phyloP scores from a whole-genome alignment of 2,329 filamentous ascomycete genomes.

The Corinectria fuckeliana region DNA sequence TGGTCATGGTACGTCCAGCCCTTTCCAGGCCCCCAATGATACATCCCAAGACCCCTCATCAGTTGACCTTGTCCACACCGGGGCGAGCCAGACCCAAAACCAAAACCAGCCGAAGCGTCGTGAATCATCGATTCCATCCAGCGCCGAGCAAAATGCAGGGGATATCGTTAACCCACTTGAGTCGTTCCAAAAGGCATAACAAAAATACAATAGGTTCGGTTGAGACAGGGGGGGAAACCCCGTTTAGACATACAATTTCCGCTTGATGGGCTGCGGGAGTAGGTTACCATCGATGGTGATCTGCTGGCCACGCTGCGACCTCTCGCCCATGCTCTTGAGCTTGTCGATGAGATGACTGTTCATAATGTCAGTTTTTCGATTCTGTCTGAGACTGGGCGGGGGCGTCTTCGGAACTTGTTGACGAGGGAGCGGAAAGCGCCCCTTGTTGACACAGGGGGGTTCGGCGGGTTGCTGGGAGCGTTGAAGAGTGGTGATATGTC shows the following conservation, averaged over 20 bases:
- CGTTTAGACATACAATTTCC: conserved; percentile 39
- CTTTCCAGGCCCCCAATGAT: background rate
- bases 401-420: conserved; percentile 36
- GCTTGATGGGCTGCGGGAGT: conserved; percentile 55
- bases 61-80: background rate
- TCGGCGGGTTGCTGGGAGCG: conserved; percentile 9
- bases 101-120: background rate
- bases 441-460: conserved; percentile 27
- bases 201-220: background rate
- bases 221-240: background rate
- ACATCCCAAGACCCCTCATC: background rate
- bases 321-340: conserved; percentile 55
- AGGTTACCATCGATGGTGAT: conserved; percentile 40
- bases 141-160: conserved; percentile 27
- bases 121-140: conserved; percentile 7
- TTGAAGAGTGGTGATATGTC: background rate
- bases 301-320: conserved; percentile 42
- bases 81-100: background rate
- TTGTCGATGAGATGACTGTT: conserved; percentile 63
- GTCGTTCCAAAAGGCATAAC: conserved; percentile 5
- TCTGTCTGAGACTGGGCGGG: conserved; percentile 37
- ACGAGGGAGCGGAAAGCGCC: conserved; percentile 34
- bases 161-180: conserved; percentile 23
- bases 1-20: background rate
- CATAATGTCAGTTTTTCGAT: conserved; percentile 41